Percentiles rank a stretch among this genome's conserved stretches.
phyloP scores from a whole-genome alignment of 2,329 filamentous ascomycete species.

The Nothophoma quercina region DNA sequence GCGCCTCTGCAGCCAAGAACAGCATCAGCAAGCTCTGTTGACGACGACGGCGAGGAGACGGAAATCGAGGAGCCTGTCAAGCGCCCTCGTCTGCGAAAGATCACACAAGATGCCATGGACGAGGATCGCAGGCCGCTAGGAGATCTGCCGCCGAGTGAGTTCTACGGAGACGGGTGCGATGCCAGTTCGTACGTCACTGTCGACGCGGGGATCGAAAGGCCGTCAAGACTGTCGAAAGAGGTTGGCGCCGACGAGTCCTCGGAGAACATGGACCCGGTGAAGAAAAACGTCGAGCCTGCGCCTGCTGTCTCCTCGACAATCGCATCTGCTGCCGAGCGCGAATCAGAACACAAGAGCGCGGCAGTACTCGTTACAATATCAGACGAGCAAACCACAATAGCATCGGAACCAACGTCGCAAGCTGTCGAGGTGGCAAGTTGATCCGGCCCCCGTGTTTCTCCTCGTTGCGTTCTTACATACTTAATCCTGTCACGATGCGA shows the following conservation, averaged over 20 bases:
- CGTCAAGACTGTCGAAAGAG: conserved; percentile 46
- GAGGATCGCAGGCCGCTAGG: conserved; percentile 50
- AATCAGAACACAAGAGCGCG: not conserved
- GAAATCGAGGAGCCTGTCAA: conserved; percentile 34
- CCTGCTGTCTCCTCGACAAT: not conserved
- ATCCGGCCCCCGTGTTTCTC: not conserved
- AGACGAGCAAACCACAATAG: not conserved
- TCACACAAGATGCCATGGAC: conserved; percentile 50
- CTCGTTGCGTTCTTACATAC: conserved; percentile 6
- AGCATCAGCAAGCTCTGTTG: conserved; percentile 15
- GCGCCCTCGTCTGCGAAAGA: conserved; percentile 34
- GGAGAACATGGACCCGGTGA: conserved; percentile 8
- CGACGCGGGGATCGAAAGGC: conserved; percentile 45
- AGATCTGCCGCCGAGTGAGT: conserved; percentile 47
- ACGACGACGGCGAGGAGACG: conserved; percentile 23
- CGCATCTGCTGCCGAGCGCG: not conserved
- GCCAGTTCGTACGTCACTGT: conserved; percentile 46
- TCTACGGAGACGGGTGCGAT: conserved; percentile 50
- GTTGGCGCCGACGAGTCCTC: not conserved
- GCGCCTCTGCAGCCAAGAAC: conserved; percentile 26
- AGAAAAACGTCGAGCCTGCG: not conserved
- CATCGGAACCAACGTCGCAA: not conserved
- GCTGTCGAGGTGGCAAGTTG: not conserved
- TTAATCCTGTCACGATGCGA: conserved; percentile 8
- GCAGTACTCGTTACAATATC: not conserved